phyloP scores from a whole-genome alignment of 2,329 filamentous ascomycete species.

The Colletotrichum lini region DNA sequence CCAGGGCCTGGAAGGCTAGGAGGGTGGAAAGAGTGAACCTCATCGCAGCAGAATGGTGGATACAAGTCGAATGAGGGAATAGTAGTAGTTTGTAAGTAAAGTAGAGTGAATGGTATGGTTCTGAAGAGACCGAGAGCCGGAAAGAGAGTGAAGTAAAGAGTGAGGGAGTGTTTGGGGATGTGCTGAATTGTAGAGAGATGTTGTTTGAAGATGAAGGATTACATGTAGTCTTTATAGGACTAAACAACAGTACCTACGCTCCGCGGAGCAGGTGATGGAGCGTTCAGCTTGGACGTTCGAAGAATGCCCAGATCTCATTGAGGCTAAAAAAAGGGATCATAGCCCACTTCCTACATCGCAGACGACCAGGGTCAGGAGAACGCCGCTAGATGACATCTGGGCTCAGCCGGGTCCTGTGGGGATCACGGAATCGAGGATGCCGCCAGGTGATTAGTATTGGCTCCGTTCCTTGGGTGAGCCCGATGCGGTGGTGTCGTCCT shows the following conservation, averaged over 20 bases:
- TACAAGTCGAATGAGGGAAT: neutral
- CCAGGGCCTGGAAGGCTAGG: conserved; percentile 30
- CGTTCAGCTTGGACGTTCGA: neutral
- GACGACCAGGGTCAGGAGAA: neutral
- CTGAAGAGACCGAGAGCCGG: neutral
- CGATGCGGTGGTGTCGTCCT: neutral
- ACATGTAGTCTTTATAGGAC: conserved; percentile 9
- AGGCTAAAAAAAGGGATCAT: conserved; percentile 1
- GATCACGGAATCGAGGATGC: neutral
- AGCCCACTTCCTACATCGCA: conserved; percentile 14
- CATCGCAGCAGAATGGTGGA: conserved; percentile 5
- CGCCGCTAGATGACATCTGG: conserved; percentile 7
- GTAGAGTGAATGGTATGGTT: neutral
- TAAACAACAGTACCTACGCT: neutral
- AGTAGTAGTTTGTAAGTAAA: neutral
- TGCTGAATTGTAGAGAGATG: neutral
- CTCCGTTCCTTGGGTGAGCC: neutral
- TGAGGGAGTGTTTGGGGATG: neutral
- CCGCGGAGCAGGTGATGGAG: neutral
- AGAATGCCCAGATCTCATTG: neutral
- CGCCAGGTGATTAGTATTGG: neutral
- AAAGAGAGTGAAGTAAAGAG: neutral
- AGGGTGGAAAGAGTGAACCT: conserved; percentile 22
- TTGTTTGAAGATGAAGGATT: neutral
- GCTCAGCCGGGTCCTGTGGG: neutral